Evolutionary conservation across 306 rosid species (phyloP).

Genomic region (Citrullus mucosospermus): DNA sequence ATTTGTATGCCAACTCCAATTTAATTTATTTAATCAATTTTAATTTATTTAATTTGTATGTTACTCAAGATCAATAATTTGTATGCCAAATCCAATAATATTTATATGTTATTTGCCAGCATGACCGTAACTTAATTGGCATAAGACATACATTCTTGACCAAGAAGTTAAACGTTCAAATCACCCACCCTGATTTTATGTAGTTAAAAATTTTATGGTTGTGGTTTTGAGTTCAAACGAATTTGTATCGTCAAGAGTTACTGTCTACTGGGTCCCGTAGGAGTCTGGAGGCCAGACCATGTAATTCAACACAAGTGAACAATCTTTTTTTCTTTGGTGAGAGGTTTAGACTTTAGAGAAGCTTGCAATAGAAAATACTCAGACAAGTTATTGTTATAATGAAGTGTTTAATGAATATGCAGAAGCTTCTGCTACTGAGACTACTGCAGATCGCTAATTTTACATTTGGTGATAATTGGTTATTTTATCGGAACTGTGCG

Average conservation of each 20-base stretch:
- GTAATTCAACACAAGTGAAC: not conserved
- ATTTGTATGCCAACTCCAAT: too few relatives aligned
- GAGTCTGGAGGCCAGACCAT: not conserved
- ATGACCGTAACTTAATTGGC: too few relatives aligned
- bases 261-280: not conserved
- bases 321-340: not conserved
- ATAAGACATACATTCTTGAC: too few relatives aligned
- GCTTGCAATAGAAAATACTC: not conserved
- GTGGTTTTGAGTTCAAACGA: not conserved
- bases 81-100: not conserved
- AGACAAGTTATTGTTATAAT: not conserved
- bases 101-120: too few relatives aligned
- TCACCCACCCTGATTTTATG: too few relatives aligned
- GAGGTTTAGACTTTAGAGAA: not conserved
- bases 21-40: too few relatives aligned
- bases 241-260: not conserved
- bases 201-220: too few relatives aligned
- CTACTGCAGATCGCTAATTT: not conserved
- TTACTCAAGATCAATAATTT: too few relatives aligned
- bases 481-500: constrained; percentile 3
- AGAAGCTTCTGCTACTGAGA: not conserved
- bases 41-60: too few relatives aligned
- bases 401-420: not conserved
- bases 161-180: too few relatives aligned
- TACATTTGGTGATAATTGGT: not conserved